A percentile compares a stretch with the other conserved stretches of the same genome.
Conservation (phyloP, 1,284 basidiomycete species). For the Sanguinoderma infundibulare region DNA sequence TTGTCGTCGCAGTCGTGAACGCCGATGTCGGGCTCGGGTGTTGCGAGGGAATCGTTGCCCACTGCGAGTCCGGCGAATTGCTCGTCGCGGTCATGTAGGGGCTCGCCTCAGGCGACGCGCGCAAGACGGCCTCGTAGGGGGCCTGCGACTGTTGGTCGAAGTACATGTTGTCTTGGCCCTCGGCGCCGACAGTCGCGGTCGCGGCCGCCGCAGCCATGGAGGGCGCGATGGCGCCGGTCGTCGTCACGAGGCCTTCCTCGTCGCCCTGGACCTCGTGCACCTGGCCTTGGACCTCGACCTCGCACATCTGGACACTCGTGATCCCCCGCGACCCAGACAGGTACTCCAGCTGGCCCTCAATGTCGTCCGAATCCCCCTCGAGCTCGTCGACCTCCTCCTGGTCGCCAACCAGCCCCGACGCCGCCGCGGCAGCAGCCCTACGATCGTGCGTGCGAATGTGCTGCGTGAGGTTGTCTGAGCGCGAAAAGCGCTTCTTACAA, state of each 20-base stretch:
- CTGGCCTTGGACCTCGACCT: constrained; percentile 61
- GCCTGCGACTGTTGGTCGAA: constrained; percentile 1
- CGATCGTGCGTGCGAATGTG: constrained; percentile 80
- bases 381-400: constrained; percentile 26
- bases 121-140: constrained; percentile 21
- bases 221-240: constrained; percentile 24
- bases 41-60: constrained; percentile 37
- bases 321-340: constrained; percentile 24
- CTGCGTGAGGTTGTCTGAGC: constrained; percentile 86
- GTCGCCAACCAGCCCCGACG: constrained; percentile 28
- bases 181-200: constrained; percentile 3
- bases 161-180: constrained; percentile 30
- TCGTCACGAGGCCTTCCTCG: constrained; percentile 58
- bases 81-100: constrained; percentile 9
- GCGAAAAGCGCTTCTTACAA: constrained; percentile 81
- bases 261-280: constrained; percentile 62
- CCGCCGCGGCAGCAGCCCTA: constrained; percentile 32
- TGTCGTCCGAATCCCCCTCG: constrained; percentile 30
- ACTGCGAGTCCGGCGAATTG: constrained; percentile 41
- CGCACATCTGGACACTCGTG: constrained; percentile 56
- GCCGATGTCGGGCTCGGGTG: background rate
- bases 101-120: constrained; percentile 13
- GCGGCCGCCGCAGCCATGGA: constrained; percentile 7
- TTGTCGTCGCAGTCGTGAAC: background rate
- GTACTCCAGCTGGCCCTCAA: constrained; percentile 36